A percentile compares a stretch with the other conserved stretches of the same genome.
Evolutionary conservation across 2,329 filamentous ascomycete species (phyloP).

Genomic region (Pseudogymnoascus sp.): DNA sequence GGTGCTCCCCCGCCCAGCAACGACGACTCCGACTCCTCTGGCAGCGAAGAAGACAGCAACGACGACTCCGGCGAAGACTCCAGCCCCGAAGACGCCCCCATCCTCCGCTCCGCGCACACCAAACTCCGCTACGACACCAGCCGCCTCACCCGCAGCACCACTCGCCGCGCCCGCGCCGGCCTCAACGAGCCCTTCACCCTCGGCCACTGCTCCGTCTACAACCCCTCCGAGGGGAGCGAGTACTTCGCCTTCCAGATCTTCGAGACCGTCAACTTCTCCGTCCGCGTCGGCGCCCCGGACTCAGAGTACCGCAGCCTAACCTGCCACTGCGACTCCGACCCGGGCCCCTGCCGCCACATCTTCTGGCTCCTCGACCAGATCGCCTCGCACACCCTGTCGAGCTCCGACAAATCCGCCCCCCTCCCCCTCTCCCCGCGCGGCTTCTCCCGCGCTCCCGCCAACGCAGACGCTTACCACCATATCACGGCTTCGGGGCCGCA

Average conservation of each 20-base stretch:
- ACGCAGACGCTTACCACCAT: not conserved
- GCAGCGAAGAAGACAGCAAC: not conserved
- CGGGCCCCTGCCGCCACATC: not conserved
- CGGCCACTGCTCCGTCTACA: not conserved
- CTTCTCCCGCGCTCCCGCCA: not conserved
- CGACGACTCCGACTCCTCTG: not conserved
- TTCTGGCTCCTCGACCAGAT: slow-evolving; percentile 11
- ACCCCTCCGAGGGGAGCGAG: not conserved
- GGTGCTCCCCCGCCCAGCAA: not conserved
- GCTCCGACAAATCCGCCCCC: not conserved
- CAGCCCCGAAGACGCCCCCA: not conserved
- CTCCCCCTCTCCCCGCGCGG: not conserved
- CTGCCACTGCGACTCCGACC: not conserved
- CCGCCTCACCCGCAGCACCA: not conserved
- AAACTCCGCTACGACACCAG: not conserved
- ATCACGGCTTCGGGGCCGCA: not conserved
- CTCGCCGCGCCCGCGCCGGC: not conserved
- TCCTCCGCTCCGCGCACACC: not conserved
- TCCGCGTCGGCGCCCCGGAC: slow-evolving; percentile 1
- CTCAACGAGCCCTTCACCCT: not conserved
- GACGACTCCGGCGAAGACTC: not conserved
- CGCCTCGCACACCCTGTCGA: not conserved
- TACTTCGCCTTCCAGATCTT: slow-evolving; percentile 10
- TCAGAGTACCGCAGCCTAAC: not conserved
- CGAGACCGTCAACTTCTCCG: not conserved